A percentile compares a stretch with the other conserved stretches of the same genome.
Evolutionary conservation across 352 stramenopile species (phyloP).

Genomic region (Pythium oligandrum): DNA sequence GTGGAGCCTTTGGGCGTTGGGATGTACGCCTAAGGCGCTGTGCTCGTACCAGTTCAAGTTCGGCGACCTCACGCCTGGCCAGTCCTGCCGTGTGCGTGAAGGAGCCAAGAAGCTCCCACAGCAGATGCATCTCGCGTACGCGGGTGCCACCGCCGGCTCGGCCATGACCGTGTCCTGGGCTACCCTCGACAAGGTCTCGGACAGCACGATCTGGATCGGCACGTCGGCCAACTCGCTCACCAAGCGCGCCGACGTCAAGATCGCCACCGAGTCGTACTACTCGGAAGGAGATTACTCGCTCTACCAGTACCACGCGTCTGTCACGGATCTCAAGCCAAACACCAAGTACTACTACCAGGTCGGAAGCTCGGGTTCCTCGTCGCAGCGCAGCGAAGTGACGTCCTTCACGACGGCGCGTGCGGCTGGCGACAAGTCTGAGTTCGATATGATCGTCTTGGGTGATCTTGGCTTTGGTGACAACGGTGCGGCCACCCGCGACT

Average conservation of each 20-base stretch:
- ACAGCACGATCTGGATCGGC: conserved; percentile 47
- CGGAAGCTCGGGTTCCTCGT: neutral
- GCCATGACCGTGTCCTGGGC: conserved; percentile 61
- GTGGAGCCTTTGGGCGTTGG: no score
- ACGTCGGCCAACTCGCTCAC: conserved; percentile 18
- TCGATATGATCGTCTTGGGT: conserved; percentile 4
- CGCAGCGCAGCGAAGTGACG: neutral
- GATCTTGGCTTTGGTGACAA: no score
- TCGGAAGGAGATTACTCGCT: conserved; percentile 41
- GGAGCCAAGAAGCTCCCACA: conserved; percentile 43
- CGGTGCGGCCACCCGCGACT: no score
- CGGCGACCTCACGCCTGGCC: conserved; percentile 34
- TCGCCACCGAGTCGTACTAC: conserved; percentile 40
- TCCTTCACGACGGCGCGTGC: conserved; percentile 9
- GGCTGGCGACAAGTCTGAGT: neutral
- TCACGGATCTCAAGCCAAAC: conserved; percentile 3
- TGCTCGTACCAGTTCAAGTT: no score
- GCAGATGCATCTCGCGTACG: conserved; percentile 56
- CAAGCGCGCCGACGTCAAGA: conserved; percentile 11
- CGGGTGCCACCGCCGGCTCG: conserved; percentile 32
- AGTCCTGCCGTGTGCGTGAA: conserved; percentile 36
- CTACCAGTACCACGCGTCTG: neutral
- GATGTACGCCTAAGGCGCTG: no score
- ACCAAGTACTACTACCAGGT: conserved; percentile 10
- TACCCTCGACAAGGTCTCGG: conserved; percentile 33